Conservation (phyloP, 208 protist genomes). For the Trypanosoma cruzi region DNA sequence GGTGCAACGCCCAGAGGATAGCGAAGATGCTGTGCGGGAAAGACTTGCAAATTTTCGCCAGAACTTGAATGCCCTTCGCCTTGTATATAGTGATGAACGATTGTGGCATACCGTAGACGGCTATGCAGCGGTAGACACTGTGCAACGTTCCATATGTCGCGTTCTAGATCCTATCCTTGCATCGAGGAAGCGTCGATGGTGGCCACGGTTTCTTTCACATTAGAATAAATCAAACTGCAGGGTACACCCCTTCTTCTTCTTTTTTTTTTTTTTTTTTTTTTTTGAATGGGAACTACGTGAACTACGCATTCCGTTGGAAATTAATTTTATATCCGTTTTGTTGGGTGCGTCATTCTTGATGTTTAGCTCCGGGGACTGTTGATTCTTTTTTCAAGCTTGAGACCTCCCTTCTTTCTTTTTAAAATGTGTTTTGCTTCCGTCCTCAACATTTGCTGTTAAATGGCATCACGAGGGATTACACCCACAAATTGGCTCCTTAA, state of each 20-base stretch:
- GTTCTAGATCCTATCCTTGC: constrained; percentile 69
- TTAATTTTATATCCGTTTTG: no score
- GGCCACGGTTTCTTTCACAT: constrained; percentile 33
- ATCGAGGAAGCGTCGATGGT: constrained; percentile 22
- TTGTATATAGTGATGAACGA: constrained; percentile 58
- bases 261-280: no score
- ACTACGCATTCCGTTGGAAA: no score
- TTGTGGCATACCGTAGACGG: constrained; percentile 66
- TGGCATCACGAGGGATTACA: no score
- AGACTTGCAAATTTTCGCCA: constrained; percentile 80
- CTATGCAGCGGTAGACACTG: constrained; percentile 62
- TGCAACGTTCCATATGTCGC: constrained; percentile 73
- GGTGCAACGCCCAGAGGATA: constrained; percentile 89
- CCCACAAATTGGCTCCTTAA: neutral
- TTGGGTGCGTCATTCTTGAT: no score
- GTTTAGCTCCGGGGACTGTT: no score
- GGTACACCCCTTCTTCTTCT: no score
- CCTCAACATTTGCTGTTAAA: no score
- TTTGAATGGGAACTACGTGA: no score
- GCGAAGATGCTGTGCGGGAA: constrained; percentile 75
- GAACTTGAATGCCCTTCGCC: constrained; percentile 70
- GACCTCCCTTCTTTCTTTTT: no score
- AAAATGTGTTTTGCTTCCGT: no score
- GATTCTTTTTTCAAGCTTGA: no score
- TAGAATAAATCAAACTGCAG: constrained; percentile 36